phyloP scores from a whole-genome alignment of 306 rosid species.

The Inga laurina region DNA sequence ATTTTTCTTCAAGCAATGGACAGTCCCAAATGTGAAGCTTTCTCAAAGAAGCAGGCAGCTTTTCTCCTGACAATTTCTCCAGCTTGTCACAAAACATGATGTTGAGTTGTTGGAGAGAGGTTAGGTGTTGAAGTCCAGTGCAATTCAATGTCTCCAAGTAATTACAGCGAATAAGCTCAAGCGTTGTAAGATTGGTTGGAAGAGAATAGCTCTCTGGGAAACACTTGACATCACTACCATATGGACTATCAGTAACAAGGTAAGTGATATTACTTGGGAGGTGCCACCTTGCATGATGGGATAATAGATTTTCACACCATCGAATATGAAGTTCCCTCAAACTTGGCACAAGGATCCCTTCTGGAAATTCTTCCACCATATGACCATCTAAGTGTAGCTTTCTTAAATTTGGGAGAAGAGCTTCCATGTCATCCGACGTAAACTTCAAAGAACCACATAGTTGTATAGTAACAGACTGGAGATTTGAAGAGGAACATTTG shows the following conservation, averaged over 20 bases:
- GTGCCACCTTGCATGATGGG: not conserved
- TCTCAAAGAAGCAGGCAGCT: too few species aligned
- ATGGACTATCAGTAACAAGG: too few species aligned
- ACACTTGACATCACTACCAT: not conserved
- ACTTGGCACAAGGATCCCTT: not conserved
- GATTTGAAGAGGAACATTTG: not conserved
- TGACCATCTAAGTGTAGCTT: not conserved
- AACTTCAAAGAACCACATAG: not conserved
- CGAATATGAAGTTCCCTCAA: not conserved
- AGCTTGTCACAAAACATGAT: not conserved
- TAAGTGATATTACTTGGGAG: not conserved
- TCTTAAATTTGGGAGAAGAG: not conserved
- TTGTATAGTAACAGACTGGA: not conserved
- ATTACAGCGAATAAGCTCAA: fast-evolving
- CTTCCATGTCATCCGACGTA: not conserved
- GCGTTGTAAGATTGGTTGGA: not conserved
- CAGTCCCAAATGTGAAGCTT: too few species aligned
- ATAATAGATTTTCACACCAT: not conserved
- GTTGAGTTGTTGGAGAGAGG: not conserved
- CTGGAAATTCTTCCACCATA: not conserved
- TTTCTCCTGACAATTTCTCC: too few species aligned
- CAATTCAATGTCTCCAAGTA: not conserved
- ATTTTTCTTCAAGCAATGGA: too few species aligned
- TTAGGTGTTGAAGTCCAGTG: not conserved
- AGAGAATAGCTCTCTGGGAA: not conserved